These are phyloP conservation scores for Fusarium austroafricanum DNA, from an alignment of 2,329 filamentous ascomycete genomes.

Conservation along the genomic window DNA sequence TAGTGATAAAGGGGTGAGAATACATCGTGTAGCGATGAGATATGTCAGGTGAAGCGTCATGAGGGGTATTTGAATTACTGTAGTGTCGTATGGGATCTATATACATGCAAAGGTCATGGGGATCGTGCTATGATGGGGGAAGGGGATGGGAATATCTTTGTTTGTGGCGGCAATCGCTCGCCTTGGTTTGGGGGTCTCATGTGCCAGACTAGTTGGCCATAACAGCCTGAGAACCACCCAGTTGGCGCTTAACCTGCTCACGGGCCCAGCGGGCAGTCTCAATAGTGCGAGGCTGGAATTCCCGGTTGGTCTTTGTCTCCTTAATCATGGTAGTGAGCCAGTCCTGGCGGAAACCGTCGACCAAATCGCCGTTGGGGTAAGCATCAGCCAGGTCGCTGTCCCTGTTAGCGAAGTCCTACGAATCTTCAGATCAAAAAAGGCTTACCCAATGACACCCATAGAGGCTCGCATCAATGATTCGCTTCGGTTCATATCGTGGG, in stretches of 20 bases:
- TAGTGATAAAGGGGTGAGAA: constrained; percentile 33
- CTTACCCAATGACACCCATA: constrained; percentile 97
- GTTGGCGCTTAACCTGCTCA: constrained; percentile 95
- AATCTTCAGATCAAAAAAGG: constrained; percentile 22
- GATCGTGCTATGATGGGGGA: constrained; percentile 51
- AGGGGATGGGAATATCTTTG: constrained; percentile 28
- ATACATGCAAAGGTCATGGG: constrained; percentile 55
- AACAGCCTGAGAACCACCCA: constrained; percentile 63
- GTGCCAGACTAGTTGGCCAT: constrained; percentile 59
- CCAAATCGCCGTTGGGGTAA: constrained; percentile 90
- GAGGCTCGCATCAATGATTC: constrained; percentile 92
- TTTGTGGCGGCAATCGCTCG: constrained; percentile 14
- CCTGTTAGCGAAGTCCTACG: constrained; percentile 21
- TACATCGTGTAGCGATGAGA: constrained; percentile 42
- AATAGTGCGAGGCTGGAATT: constrained; percentile 85
- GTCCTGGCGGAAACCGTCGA: constrained; percentile 86
- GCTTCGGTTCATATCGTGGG: constrained; percentile 85
- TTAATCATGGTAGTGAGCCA: constrained; percentile 92
- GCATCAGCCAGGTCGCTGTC: constrained; percentile 89
- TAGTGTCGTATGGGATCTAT: constrained; percentile 53
- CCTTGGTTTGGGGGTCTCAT: not conserved
- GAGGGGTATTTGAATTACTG: constrained; percentile 55
- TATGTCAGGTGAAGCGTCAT: constrained; percentile 50
- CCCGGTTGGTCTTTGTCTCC: constrained; percentile 89
- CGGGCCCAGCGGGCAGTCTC: constrained; percentile 97